These are phyloP conservation scores for Candida montana DNA, from an alignment of 805 yeast genomes.

Conservation along the genomic window DNA sequence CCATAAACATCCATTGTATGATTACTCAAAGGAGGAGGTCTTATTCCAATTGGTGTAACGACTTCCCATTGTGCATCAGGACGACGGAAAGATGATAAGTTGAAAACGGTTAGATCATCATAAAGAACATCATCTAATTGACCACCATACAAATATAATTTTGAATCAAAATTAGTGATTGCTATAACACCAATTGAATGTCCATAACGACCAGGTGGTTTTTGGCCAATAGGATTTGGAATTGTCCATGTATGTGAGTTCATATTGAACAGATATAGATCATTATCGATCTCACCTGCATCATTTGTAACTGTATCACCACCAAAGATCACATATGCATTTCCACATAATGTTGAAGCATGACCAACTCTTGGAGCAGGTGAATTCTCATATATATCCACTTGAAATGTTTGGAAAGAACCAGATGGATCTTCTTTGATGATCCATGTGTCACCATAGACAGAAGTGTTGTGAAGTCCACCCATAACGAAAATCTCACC, in stretches of 20 bases:
- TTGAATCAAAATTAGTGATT: slow-evolving; percentile 49
- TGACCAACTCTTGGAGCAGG: slow-evolving; percentile 98
- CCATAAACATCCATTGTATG: slow-evolving; percentile 84
- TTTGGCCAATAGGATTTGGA: slow-evolving; percentile 65
- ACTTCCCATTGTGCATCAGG: slow-evolving; percentile 83
- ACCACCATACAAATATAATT: slow-evolving; percentile 87
- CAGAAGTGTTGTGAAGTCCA: slow-evolving; percentile 87
- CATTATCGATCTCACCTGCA: slow-evolving; percentile 78
- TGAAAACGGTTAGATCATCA: slow-evolving; percentile 82
- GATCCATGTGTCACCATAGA: slow-evolving; percentile 94
- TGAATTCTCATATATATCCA: slow-evolving; percentile 69
- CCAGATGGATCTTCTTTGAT: slow-evolving; percentile 42
- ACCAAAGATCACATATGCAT: slow-evolving; percentile 91
- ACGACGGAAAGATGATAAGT: slow-evolving; percentile 77
- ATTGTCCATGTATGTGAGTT: slow-evolving; percentile 74
- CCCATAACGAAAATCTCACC: slow-evolving; percentile 89
- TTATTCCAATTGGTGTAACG: slow-evolving; percentile 47
- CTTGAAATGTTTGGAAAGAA: slow-evolving; percentile 40
- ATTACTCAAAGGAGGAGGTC: slow-evolving; percentile 83
- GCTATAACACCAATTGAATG: slow-evolving; percentile 80
- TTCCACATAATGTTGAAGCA: slow-evolving; percentile 85
- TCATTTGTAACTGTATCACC: slow-evolving; percentile 90
- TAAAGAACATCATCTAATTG: slow-evolving; percentile 80
- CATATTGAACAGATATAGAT: slow-evolving; percentile 79
- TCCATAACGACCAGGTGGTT: slow-evolving; percentile 93